phyloP scores from a whole-genome alignment of 805 yeast species.

The Tetrapisispora pingtungensis region DNA sequence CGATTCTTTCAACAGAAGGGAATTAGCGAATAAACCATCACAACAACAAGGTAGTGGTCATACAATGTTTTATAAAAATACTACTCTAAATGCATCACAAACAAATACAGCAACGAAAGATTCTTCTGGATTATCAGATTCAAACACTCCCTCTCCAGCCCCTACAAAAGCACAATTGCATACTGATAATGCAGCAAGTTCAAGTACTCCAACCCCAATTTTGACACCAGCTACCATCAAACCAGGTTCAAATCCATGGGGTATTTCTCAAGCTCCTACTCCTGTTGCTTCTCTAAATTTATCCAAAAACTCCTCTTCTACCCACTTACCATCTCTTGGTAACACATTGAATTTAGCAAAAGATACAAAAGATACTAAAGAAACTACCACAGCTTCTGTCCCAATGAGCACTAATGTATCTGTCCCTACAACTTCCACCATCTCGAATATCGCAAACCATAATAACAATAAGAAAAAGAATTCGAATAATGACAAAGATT shows the following conservation, averaged over 20 bases:
- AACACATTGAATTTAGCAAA: constrained; percentile 11
- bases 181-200: constrained; percentile 8
- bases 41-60: constrained; percentile 9
- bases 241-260: constrained; percentile 29
- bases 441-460: constrained; percentile 2
- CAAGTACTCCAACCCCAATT: constrained; percentile 18
- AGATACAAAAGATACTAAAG: constrained; percentile 10
- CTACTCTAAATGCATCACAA: constrained; percentile 6
- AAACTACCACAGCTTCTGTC: background rate
- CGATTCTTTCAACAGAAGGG: constrained; percentile 76
- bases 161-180: constrained; percentile 22
- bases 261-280: constrained; percentile 24
- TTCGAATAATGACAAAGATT: constrained; percentile 27
- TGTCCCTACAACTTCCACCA: constrained; percentile 7
- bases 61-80: constrained; percentile 8
- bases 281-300: constrained; percentile 20
- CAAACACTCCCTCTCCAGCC: constrained; percentile 22
- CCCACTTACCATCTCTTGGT: constrained; percentile 23
- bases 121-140: constrained; percentile 8
- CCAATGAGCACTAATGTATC: background rate
- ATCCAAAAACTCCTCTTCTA: constrained; percentile 18
- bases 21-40: constrained; percentile 28
- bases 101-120: constrained; percentile 3
- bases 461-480: constrained; percentile 24
- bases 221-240: constrained; percentile 28